Evolutionary conservation across 768 basidiomycete species (phyloP).

Genomic region (Lyophyllum decastes): DNA sequence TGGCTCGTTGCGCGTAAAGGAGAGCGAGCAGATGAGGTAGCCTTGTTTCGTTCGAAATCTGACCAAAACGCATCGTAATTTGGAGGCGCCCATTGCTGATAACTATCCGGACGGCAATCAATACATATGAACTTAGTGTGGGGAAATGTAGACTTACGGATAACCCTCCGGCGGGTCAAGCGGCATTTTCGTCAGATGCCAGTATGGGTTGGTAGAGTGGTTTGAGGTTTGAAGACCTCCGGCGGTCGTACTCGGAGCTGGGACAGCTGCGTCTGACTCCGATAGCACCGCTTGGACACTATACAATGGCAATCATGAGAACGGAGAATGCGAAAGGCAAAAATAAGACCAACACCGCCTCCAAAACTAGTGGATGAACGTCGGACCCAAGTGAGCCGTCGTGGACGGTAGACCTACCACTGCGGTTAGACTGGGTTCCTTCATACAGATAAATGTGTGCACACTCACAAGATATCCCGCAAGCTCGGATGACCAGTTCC

Average conservation of each 20-base stretch:
- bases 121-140: not conserved
- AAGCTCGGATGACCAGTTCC: not conserved
- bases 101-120: not conserved
- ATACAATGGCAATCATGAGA: not conserved
- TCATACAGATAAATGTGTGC: not conserved
- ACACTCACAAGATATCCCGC: not conserved
- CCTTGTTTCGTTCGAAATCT: not conserved
- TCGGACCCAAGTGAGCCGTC: not conserved
- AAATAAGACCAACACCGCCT: not conserved
- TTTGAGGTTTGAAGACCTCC: not conserved
- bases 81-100: not conserved
- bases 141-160: not conserved
- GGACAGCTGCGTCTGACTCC: not conserved
- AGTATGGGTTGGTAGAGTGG: not conserved
- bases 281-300: conserved; percentile 2
- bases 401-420: not conserved
- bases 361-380: conserved; percentile 4
- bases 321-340: not conserved
- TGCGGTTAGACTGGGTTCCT: not conserved
- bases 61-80: conserved; percentile 1
- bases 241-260: too few species aligned
- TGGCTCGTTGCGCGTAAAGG: not conserved
- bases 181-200: conserved; percentile 3
- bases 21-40: not conserved
- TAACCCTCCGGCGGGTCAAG: not conserved